Conservation (phyloP, 169 alveolate genomes). For the Ichthyophthirius multifiliis region DNA sequence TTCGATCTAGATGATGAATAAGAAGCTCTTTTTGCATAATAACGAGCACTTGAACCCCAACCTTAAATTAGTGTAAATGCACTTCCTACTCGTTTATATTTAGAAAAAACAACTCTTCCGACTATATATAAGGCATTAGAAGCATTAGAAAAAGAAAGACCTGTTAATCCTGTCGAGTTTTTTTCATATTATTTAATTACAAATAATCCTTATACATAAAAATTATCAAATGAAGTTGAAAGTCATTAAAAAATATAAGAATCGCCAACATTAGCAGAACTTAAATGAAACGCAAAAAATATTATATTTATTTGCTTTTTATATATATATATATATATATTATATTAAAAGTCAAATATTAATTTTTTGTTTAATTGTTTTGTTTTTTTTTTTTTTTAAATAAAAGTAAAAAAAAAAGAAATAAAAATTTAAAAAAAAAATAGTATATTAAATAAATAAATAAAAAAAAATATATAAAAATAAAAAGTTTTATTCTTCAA, state of each 20-base stretch:
- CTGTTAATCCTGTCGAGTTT: conserved; percentile 40
- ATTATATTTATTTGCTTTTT: too few relatives aligned
- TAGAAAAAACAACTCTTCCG: conserved; percentile 35
- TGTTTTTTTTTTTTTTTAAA: too few relatives aligned
- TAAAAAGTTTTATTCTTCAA: background rate
- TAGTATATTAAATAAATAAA: too few relatives aligned
- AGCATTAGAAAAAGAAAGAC: conserved; percentile 46
- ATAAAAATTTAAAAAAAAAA: too few relatives aligned
- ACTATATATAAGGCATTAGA: conserved; percentile 11
- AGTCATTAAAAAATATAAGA: too few relatives aligned
- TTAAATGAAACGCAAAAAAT: too few relatives aligned
- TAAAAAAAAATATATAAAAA: background rate
- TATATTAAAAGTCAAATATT: too few relatives aligned
- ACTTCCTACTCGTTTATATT: conserved; percentile 32
- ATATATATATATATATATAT: too few relatives aligned
- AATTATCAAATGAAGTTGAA: background rate
- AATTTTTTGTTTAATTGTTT: too few relatives aligned
- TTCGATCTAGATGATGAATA: conserved; percentile 18
- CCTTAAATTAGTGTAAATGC: conserved; percentile 7
- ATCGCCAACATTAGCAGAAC: too few relatives aligned
- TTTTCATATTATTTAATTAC: conserved; percentile 39
- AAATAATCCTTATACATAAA: conserved; percentile 12
- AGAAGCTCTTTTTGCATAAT: background rate
- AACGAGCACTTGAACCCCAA: background rate
- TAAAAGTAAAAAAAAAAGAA: too few relatives aligned